Evolutionary conservation across 306 rosid species (phyloP).

Genomic region (cucumber (Cucumis sativus)): Cucumber_9930_V3 NC_026660.2:27781001-27781500

Average conservation of each 20-base stretch:
- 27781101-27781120: not conserved
- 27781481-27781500: constrained; percentile 66
- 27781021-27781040: not conserved
- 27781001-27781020: too few relatives aligned
- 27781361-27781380: not conserved
- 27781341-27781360: not conserved
- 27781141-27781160: not conserved
- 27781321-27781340: too few relatives aligned
- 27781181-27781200: constrained; percentile 7
- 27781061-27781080: not conserved
- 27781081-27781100: not conserved
- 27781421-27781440: not conserved
- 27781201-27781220: not conserved
- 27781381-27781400: constrained; percentile 7
- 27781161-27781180: not conserved
- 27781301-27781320: not conserved
- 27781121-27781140: not conserved
- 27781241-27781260: constrained; percentile 3
- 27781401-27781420: not conserved
- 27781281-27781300: not conserved
- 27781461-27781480: not conserved
- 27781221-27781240: not conserved
- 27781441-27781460: not conserved
- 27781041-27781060: not conserved
- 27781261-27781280: not conserved